phyloP scores from a whole-genome alignment of 805 yeast genomes.

The Wilhelminamyces savonicus region DNA sequence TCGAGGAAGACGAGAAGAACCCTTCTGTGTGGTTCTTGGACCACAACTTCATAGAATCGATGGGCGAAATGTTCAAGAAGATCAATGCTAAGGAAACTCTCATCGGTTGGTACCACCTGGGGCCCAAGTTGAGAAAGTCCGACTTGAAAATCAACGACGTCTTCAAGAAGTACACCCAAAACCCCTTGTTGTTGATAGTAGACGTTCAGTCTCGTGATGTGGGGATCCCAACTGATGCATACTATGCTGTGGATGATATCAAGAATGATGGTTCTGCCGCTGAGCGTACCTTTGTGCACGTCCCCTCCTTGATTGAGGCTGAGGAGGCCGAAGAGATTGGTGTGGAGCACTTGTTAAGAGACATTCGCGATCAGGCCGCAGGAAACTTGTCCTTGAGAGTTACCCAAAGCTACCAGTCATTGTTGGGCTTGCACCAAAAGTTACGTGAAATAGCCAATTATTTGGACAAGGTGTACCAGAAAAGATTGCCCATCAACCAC shows the following conservation, averaged over 20 bases:
- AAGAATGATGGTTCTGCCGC: conserved; percentile 93
- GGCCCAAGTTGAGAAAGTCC: conserved; percentile 83
- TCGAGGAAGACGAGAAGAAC: conserved; percentile 92
- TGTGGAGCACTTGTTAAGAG: conserved; percentile 92
- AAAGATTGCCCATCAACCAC: conserved; percentile 81
- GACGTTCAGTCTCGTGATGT: conserved; percentile 82
- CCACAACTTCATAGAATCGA: conserved; percentile 90
- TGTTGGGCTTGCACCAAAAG: conserved; percentile 78
- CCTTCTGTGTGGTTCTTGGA: conserved; percentile 95
- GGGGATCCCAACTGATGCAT: conserved; percentile 95
- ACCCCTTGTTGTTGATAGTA: conserved; percentile 82
- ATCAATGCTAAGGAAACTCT: conserved; percentile 94
- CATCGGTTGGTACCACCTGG: conserved; percentile 99
- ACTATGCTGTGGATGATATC: conserved; percentile 88
- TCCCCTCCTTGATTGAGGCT: conserved; percentile 89
- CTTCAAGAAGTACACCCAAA: conserved; percentile 73
- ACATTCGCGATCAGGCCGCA: conserved; percentile 93
- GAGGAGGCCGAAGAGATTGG: conserved; percentile 99
- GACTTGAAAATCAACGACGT: conserved; percentile 87
- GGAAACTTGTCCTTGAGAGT: conserved; percentile 83
- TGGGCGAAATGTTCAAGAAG: conserved; percentile 97
- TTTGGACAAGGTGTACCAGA: conserved; percentile 63
- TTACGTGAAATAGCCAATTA: conserved; percentile 73
- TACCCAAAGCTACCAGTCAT: conserved; percentile 82
- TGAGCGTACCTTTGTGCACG: conserved; percentile 87